A percentile compares a stretch with the other conserved stretches of the same genome.
phyloP scores from a whole-genome alignment of 306 rosid species.

The Vigna hirtella region DNA sequence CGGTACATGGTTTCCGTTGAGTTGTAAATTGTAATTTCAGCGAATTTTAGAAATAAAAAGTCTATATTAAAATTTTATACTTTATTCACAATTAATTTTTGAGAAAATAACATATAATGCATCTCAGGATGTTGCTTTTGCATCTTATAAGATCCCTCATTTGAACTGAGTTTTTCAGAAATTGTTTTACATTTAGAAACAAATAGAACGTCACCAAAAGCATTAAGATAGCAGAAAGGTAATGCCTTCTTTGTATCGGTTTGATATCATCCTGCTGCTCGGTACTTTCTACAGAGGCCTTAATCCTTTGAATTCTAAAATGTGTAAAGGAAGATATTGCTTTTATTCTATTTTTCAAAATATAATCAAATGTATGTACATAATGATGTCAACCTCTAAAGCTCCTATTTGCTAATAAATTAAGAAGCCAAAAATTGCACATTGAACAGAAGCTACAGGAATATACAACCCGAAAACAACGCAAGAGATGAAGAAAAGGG shows the following conservation, averaged over 20 bases:
- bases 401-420: constrained; percentile 44
- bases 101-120: no score
- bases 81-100: no score
- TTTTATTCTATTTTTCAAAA: constrained; percentile 52
- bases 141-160: no score
- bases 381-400: constrained; percentile 43
- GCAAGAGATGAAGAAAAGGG: constrained; percentile 13
- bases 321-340: constrained; percentile 10
- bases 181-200: no score
- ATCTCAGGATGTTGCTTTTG: no score
- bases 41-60: no score
- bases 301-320: not conserved
- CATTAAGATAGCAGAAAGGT: no score
- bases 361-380: constrained; percentile 53
- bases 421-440: constrained; percentile 43
- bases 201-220: no score
- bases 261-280: not conserved
- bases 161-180: no score
- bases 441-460: constrained; percentile 49
- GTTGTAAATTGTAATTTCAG: no score
- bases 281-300: not conserved
- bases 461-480: constrained; percentile 47
- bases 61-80: no score
- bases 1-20: no score
- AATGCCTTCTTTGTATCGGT: not conserved